These are phyloP conservation scores for Colletotrichum filicis DNA, from an alignment of 2,329 filamentous ascomycete species.

Conservation along the genomic window DNA sequence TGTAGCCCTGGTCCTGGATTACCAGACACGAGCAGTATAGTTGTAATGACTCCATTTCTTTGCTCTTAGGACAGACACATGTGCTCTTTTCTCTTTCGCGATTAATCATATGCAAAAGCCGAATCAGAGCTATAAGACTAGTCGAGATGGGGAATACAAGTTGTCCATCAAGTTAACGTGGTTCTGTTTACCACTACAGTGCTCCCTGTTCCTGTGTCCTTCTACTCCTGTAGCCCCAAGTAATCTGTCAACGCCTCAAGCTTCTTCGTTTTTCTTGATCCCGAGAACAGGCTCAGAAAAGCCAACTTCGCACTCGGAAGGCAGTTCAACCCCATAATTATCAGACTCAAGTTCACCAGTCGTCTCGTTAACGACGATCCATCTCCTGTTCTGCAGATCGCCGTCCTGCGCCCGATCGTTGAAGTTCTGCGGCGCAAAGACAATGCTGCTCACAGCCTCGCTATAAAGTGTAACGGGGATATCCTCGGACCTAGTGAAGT, in stretches of 20 bases:
- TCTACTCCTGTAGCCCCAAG: not conserved
- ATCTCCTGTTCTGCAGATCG: constrained; percentile 48
- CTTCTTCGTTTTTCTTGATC: constrained; percentile 27
- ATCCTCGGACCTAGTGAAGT: constrained; percentile 41
- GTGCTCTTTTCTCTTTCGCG: no score
- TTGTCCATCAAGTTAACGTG: not conserved
- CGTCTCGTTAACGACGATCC: constrained; percentile 41
- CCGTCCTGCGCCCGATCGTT: constrained; percentile 48
- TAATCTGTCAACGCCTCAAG: not conserved
- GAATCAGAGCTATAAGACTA: no score
- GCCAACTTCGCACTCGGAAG: constrained; percentile 41
- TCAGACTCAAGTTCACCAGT: constrained; percentile 42
- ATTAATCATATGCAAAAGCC: no score
- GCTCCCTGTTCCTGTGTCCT: no score
- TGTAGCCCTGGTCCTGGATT: not conserved
- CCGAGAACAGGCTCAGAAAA: constrained; percentile 41
- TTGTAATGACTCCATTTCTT: not conserved
- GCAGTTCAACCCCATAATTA: constrained; percentile 44
- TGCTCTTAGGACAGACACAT: no score
- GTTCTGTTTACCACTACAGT: not conserved
- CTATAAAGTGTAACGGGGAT: constrained; percentile 46
- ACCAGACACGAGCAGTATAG: not conserved
- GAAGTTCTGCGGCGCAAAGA: constrained; percentile 48
- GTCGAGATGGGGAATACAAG: not conserved
- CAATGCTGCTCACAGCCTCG: constrained; percentile 45